A percentile compares a stretch with the other conserved stretches of the same genome.
These are phyloP conservation scores for Plantago coronopus DNA, from an alignment of 305 asterid genomes.

Conservation along the genomic window DNA sequence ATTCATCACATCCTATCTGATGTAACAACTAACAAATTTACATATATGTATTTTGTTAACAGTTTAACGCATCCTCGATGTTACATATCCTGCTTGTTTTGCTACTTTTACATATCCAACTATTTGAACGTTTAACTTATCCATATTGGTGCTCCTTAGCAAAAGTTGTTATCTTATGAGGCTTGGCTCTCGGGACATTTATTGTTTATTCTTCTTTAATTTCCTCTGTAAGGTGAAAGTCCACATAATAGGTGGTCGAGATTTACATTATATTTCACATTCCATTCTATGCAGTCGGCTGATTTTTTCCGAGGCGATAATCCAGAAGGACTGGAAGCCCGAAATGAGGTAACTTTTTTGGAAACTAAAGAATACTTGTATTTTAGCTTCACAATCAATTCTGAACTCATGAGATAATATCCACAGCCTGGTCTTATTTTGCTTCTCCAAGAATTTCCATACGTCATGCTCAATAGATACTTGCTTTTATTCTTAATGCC, in stretches of 20 bases:
- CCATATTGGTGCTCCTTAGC: no score
- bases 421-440: conserved; percentile 7
- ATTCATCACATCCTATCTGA: no score
- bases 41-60: no score
- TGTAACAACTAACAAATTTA: no score
- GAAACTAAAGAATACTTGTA: conserved; percentile 7
- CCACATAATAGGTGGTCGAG: conserved; percentile 21
- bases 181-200: conserved; percentile 6
- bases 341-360: conserved; percentile 74
- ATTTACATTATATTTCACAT: conserved; percentile 20
- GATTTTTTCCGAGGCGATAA: conserved; percentile 97
- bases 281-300: conserved; percentile 62
- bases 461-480: conserved; percentile 9
- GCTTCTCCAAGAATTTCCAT: not conserved
- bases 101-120: no score
- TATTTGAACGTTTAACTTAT: no score
- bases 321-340: conserved; percentile 96
- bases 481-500: conserved; percentile 6
- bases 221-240: conserved; percentile 17
- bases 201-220: not conserved
- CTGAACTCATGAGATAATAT: conserved; percentile 17
- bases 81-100: no score
- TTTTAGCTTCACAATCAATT: not conserved
- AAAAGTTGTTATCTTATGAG: conserved; percentile 11
- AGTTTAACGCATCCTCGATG: no score